These are phyloP conservation scores for Populus hybrid DNA, from an alignment of 441 rosid genomes.

Conservation along the genomic window DNA sequence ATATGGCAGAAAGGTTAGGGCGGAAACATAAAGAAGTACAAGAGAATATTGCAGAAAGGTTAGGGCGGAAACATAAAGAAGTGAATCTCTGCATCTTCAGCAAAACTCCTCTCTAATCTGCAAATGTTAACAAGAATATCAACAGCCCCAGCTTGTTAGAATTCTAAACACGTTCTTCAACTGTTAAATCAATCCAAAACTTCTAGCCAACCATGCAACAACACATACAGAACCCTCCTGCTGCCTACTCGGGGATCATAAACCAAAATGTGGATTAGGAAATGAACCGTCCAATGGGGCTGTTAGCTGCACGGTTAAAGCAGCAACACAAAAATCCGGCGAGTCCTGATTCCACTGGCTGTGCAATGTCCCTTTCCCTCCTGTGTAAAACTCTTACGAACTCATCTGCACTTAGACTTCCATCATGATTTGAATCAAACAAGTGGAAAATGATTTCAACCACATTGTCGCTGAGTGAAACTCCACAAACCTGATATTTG, in stretches of 20 bases:
- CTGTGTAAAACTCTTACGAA: slow-evolving; percentile 56
- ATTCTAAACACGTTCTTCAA: not conserved
- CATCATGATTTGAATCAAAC: slow-evolving; percentile 70
- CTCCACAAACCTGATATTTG: slow-evolving; percentile 58
- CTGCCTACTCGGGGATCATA: not conserved
- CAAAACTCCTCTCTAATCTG: not conserved
- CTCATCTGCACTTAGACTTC: slow-evolving; percentile 59
- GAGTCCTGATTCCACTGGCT: slow-evolving; percentile 31
- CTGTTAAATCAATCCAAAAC: not conserved
- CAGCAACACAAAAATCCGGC: too few relatives aligned
- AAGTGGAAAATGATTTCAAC: slow-evolving; percentile 66
- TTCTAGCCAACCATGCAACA: not conserved
- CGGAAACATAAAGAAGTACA: not conserved
- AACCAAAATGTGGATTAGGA: slow-evolving; percentile 6
- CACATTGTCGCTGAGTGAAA: slow-evolving; percentile 56
- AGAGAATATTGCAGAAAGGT: not conserved
- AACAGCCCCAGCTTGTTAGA: slow-evolving; percentile 1
- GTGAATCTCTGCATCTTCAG: not conserved
- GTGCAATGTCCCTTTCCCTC: slow-evolving; percentile 55
- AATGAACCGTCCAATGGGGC: not conserved
- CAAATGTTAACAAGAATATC: not conserved
- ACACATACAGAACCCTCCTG: not conserved
- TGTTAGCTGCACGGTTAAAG: too few relatives aligned
- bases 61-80: not conserved
- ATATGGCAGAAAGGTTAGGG: not conserved